These are phyloP conservation scores for Bipolaris oryzae DNA, from an alignment of 2,329 filamentous ascomycete species.

Conservation along the genomic window DNA sequence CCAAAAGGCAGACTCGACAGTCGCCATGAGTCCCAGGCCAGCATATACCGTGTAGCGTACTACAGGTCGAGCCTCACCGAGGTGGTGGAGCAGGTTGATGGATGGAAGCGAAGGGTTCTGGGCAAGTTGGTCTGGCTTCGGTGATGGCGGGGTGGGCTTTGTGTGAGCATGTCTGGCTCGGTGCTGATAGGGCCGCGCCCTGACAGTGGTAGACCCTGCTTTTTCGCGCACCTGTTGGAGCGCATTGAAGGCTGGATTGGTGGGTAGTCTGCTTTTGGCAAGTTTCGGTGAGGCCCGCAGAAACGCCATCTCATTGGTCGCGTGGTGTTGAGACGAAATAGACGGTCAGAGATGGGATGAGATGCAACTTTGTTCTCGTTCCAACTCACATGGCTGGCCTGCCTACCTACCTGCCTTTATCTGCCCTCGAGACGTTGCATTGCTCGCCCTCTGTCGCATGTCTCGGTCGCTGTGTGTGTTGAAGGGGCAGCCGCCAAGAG, in stretches of 20 bases:
- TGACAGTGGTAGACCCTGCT: not conserved
- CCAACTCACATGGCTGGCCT: not conserved
- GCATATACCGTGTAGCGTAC: slow-evolving; percentile 36
- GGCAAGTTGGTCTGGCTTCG: not conserved
- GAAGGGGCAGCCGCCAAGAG: slow-evolving; percentile 27
- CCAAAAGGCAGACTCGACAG: slow-evolving; percentile 40
- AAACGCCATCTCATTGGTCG: not conserved
- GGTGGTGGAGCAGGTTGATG: slow-evolving; percentile 25
- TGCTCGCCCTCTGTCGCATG: slow-evolving; percentile 17
- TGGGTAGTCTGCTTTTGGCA: not conserved
- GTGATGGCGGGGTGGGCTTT: not conserved
- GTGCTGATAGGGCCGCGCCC: not conserved
- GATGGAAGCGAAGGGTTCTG: slow-evolving; percentile 11
- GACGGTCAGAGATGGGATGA: not conserved
- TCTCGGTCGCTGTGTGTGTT: slow-evolving; percentile 3
- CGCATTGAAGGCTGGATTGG: not conserved
- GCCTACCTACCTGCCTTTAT: not conserved
- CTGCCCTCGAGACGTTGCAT: slow-evolving; percentile 10
- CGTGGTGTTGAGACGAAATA: not conserved
- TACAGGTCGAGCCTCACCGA: slow-evolving; percentile 19
- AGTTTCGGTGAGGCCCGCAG: not conserved
- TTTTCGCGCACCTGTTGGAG: not conserved
- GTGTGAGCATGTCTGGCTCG: not conserved
- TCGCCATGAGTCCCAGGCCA: slow-evolving; percentile 28
- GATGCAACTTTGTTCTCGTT: not conserved